A percentile compares a stretch with the other conserved stretches of the same genome.
Conservation (phyloP, 331 rosid genomes). For the Rosa hybrid region DNA sequence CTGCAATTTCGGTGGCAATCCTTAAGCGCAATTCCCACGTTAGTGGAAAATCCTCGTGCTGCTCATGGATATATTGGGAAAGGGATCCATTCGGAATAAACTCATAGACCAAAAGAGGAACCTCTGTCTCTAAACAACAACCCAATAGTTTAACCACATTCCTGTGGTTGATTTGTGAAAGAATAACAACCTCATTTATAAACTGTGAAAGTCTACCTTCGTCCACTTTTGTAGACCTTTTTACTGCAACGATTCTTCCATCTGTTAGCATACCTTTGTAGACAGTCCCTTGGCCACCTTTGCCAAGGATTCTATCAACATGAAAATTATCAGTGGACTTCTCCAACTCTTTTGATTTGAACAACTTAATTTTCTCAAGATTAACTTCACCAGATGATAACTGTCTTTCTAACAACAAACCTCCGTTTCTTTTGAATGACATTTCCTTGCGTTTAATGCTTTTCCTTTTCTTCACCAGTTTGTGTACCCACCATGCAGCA, state of each 20-base stretch:
- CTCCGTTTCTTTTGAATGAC: slow-evolving; percentile 29
- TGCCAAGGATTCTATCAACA: slow-evolving; percentile 23
- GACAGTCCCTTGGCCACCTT: slow-evolving; percentile 30
- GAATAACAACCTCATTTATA: slow-evolving; percentile 29
- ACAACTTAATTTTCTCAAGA: slow-evolving; percentile 23
- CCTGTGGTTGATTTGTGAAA: slow-evolving; percentile 28
- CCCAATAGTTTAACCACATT: slow-evolving; percentile 28
- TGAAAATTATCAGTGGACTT: slow-evolving; percentile 23
- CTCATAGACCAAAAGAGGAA: slow-evolving; percentile 32
- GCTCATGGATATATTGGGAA: slow-evolving; percentile 1
- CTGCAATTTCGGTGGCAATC: slow-evolving; percentile 25
- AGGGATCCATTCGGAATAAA: slow-evolving; percentile 33
- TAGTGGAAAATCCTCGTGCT: slow-evolving; percentile 19
- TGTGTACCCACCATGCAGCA: slow-evolving; percentile 7
- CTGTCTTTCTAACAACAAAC: slow-evolving; percentile 21
- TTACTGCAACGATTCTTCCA: slow-evolving; percentile 28
- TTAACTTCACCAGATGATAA: slow-evolving; percentile 13
- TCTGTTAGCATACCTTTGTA: slow-evolving; percentile 21
- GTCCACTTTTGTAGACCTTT: slow-evolving; percentile 16
- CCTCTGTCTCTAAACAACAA: slow-evolving; percentile 30
- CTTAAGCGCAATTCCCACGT: slow-evolving; percentile 28
- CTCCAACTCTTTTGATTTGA: slow-evolving; percentile 20
- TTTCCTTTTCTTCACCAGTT: slow-evolving; percentile 15
- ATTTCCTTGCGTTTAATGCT: slow-evolving; percentile 1
- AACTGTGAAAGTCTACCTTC: slow-evolving; percentile 1